Base-by-base conservation (phyloP, 2,329 filamentous ascomycete species). In the Mycocentrospora acerina region DNA sequence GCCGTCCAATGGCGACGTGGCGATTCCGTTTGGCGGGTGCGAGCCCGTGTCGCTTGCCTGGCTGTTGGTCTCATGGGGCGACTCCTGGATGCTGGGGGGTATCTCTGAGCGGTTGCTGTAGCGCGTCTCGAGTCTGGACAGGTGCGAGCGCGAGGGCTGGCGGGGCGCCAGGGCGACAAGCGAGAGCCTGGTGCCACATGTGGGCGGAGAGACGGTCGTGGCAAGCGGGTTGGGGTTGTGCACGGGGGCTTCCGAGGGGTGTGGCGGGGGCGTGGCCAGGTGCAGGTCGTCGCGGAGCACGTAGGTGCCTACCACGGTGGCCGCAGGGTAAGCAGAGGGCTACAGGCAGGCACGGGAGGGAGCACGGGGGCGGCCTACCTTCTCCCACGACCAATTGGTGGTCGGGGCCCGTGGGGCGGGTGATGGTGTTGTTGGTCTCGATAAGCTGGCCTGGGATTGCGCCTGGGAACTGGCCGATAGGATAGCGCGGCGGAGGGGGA, bases 331-430 rank as follows among this genome's bases (percentile, higher is more conserved):
- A 59, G 51, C 37, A 44, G 42, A 41, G n/a, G 11, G 19, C 15
- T 26, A 29, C 13, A 27, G 24, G 19, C 19, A 12, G 15, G 34
- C 15, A 33, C 29, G n/a, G n/a, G n/a, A n/a, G n/a, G n/a, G n/a
- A 13, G 24, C 24, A 32, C 26, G 11, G 44, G 12, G 35, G 27
- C 35, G 32, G 55, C 62, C 51, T 71, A 88, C 90, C 93, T 82
- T 98, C 93, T 67, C 91, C 93, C 32, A 91, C 90, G 29, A 95
- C 82, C 53, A 98, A 84, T 64, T 94, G 88, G 69, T 89, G 88
- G 57, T 95, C 90, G 16, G 87, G 80, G 4, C 88, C 88, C 24
- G 82, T 82, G 16, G 88, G 91, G 57, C 87, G 86, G 40, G 81
- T 82, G 46, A 98, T 74, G 26, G 83, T 85, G 65, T 97, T 98